These are phyloP conservation scores for Cryphonectria radicalis DNA, from an alignment of 2,329 filamentous ascomycete genomes.

Conservation along the genomic window DNA sequence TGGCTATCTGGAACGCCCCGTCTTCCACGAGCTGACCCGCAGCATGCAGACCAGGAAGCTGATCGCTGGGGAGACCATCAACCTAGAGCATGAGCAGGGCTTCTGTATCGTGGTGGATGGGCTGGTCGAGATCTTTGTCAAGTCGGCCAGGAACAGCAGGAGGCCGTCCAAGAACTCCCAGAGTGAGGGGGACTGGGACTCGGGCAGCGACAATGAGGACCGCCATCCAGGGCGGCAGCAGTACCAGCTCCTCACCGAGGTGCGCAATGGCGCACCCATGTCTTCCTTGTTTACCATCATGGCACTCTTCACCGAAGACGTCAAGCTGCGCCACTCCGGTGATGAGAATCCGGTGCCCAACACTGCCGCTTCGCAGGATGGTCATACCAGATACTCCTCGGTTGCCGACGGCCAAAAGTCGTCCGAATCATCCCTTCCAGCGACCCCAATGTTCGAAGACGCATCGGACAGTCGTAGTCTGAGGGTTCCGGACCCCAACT, in stretches of 20 bases:
- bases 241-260: constrained; percentile 94
- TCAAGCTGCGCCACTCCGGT: constrained; percentile 76
- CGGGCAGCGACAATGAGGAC: constrained; percentile 66
- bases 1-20: constrained; percentile 91
- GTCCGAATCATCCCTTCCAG: constrained; percentile 43
- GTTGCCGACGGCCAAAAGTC: constrained; percentile 38
- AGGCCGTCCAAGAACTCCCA: constrained; percentile 49
- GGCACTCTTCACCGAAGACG: constrained; percentile 94
- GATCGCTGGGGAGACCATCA: constrained; percentile 92
- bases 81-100: constrained; percentile 95
- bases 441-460: constrained; percentile 45
- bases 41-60: constrained; percentile 98
- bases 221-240: constrained; percentile 71
- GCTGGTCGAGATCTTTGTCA: constrained; percentile 96
- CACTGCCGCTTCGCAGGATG: constrained; percentile 36
- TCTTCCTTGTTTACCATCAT: constrained; percentile 97
- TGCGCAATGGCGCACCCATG: constrained; percentile 98
- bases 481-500: constrained; percentile 36
- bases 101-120: constrained; percentile 98
- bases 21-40: constrained; percentile 95
- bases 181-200: constrained; percentile 46
- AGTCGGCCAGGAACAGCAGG: constrained; percentile 68
- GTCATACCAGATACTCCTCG: constrained; percentile 37
- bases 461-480: constrained; percentile 29
- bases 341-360: constrained; percentile 53